Conservation (phyloP, 2,329 filamentous ascomycete species). For the Apiospora saccharicola region DNA sequence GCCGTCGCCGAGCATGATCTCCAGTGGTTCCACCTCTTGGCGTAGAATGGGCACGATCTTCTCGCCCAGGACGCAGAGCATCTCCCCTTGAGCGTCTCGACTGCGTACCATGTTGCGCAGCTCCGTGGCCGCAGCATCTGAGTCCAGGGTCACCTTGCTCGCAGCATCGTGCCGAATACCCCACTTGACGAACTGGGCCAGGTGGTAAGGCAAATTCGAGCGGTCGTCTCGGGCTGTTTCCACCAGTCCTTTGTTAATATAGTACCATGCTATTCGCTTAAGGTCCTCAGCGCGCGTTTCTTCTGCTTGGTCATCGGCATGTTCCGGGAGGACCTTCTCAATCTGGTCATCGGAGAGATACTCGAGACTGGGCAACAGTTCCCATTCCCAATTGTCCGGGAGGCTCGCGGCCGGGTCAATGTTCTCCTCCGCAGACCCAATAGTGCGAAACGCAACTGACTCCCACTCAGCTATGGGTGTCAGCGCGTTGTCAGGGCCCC, state of each 20-base stretch:
- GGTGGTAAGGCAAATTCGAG: slow-evolving; percentile 33
- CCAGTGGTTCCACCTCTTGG: slow-evolving; percentile 35
- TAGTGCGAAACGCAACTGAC: slow-evolving; percentile 29
- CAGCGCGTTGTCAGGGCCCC: slow-evolving; percentile 25
- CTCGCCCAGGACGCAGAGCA: slow-evolving; percentile 37
- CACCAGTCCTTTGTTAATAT: slow-evolving; percentile 33
- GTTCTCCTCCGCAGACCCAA: slow-evolving; percentile 26
- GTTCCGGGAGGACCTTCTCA: slow-evolving; percentile 36
- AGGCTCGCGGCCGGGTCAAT: slow-evolving; percentile 32
- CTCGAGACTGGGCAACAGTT: slow-evolving; percentile 36
- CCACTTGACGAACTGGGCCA: slow-evolving; percentile 33
- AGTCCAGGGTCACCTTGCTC: slow-evolving; percentile 25
- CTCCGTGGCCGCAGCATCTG: slow-evolving; percentile 8
- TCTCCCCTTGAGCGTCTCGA: slow-evolving; percentile 33
- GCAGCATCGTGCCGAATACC: slow-evolving; percentile 26
- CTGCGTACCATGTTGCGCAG: slow-evolving; percentile 28
- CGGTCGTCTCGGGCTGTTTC: slow-evolving; percentile 33
- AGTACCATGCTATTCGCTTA: slow-evolving; percentile 32
- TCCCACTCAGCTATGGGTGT: slow-evolving; percentile 37
- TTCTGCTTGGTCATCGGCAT: slow-evolving; percentile 36
- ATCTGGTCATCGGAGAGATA: slow-evolving; percentile 34
- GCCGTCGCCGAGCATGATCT: slow-evolving; percentile 39
- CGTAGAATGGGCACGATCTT: slow-evolving; percentile 36
- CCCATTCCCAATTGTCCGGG: slow-evolving; percentile 36
- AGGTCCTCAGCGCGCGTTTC: slow-evolving; percentile 33